Base-by-base conservation (phyloP, 805 yeast genomes). In the Saturnispora galanensis region DNA sequence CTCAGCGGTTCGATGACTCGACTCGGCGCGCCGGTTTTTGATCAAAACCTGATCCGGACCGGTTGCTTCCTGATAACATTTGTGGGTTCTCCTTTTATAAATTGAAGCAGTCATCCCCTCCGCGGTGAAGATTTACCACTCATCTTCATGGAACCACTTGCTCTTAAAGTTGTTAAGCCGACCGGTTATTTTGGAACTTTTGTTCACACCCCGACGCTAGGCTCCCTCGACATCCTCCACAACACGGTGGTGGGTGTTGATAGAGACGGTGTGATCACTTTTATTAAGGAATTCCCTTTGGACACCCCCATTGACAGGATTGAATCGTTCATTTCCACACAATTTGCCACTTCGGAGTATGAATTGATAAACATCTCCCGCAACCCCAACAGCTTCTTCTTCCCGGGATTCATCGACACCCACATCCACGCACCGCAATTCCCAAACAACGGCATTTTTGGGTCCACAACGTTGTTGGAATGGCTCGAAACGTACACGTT, bases 401-500 rank as follows among this genome's bases (percentile, higher is more conserved):
- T 86, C 55, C 94, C 94, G 0, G 94, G 94, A 0, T 84, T 84
- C 53, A 64, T 84, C 5, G 94, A 85, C 54, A 82, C 93, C 1
- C 94, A 84, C 58, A 80, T 81, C 39, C 94, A 84, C 60, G 93
- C 94, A 1, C 79, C 94, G 2, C 94, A 84, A 60, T 84, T 76
- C 55, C 93, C 93, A 10, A 84, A 84, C 58, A 69, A 71, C 39
- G 93, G 94, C 10, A 77, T 93, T 21, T 90, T 94, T 50, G 89
- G 95, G 21, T 81, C 81, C 47, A 69, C 86, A 2, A 90, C 95
- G 1, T 68, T 93, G 36, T 66, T 93, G 45, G 95, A 90, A 51
- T 93, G 98, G 98, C 70, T 93, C 39, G 73, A 77, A 21, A 77
- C 73, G 17, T 88, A 87, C 60, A 93, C 98, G 0, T 93, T 89